Evolutionary conservation across 2,329 filamentous ascomycete genomes (phyloP), one percentile per base, ranked within the genome.

Genomic region (Beauveria sp.): DNA sequence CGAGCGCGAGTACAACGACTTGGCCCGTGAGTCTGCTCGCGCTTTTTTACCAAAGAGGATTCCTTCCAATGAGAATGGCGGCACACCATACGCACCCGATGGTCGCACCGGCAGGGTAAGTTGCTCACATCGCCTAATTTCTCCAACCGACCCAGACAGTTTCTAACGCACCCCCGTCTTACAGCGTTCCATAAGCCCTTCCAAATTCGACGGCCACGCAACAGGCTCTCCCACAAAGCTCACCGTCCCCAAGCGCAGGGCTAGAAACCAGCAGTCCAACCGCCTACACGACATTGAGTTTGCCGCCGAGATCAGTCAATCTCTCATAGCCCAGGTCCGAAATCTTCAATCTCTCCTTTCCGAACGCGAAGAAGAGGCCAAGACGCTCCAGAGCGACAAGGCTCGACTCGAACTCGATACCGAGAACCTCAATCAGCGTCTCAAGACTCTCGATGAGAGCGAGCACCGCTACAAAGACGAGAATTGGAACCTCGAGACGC

Each of bases 401-500:
- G 88, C 89, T 6, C 84, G 85, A 63, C 80, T 97, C 41, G 92
- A 97, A 72, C 83, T 90, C 40, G 92, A 97, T 66, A 84, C 87
- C 0, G 89, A 96, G 71, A 85, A 83, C 3, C 84, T 96, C 65
- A 84, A 88, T 58, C 90, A 96, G 72, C 86, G 92, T 40, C 79
- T 97, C 65, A 89, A 90, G 70, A 83, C 84, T 7, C 79, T 97
- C 46, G 92, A 97, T 67, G 94, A 99, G 75, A 96, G 90, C 71
- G 94, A 99, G 73, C 89, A 96, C 69, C 88, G 91, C 57, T 96
- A 96, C 77, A 97, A 97, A 76, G 94, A 99, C 70, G 94, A 97
- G 74, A 99, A 97, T 72, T 99, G 94, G 94, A 93, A 90, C 64
- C 82, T 99, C 43, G 94, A 99, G 74, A 96, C 92, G 0, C 90